Evolutionary conservation across 108 stramenopile genomes (phyloP).

Genomic region (Pseudonitzschia pungens): DNA sequence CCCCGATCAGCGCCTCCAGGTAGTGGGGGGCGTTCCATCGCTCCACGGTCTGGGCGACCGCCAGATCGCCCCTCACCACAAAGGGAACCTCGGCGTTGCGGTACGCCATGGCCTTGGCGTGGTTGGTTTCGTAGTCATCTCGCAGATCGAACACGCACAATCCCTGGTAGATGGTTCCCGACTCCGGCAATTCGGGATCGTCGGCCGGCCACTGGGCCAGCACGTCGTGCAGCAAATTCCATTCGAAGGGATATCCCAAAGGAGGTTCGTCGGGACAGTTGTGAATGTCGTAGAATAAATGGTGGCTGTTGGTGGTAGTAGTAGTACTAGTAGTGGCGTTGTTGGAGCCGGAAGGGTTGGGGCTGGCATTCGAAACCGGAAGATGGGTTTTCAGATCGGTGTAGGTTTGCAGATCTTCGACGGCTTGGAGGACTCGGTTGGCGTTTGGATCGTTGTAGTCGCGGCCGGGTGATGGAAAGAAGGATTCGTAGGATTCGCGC

Average conservation of each 20-base stretch:
- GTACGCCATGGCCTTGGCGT: conserved; percentile 76
- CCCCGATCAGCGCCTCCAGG: conserved; percentile 72
- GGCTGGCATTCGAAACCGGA: not conserved
- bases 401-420: conserved; percentile 24
- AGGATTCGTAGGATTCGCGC: conserved; percentile 38
- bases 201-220: conserved; percentile 59
- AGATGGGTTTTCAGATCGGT: conserved; percentile 5
- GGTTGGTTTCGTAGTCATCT: conserved; percentile 49
- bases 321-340: not conserved
- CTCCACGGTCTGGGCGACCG: conserved; percentile 66
- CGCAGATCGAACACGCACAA: conserved; percentile 82
- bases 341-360: not conserved
- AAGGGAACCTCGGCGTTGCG: conserved; percentile 92
- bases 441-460: not conserved
- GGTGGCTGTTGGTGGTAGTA: not conserved
- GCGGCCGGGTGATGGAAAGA: conserved; percentile 4
- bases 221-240: conserved; percentile 70
- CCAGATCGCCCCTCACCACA: conserved; percentile 86
- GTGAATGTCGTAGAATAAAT: conserved; percentile 56
- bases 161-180: conserved; percentile 58
- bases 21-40: conserved; percentile 88
- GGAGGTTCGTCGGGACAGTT: conserved; percentile 80
- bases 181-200: conserved; percentile 41
- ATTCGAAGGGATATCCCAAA: conserved; percentile 68
- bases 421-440: conserved; percentile 2